Evolutionary conservation across 2,329 filamentous ascomycete species (phyloP).

Genomic region (Apiospora phragmitis): DNA sequence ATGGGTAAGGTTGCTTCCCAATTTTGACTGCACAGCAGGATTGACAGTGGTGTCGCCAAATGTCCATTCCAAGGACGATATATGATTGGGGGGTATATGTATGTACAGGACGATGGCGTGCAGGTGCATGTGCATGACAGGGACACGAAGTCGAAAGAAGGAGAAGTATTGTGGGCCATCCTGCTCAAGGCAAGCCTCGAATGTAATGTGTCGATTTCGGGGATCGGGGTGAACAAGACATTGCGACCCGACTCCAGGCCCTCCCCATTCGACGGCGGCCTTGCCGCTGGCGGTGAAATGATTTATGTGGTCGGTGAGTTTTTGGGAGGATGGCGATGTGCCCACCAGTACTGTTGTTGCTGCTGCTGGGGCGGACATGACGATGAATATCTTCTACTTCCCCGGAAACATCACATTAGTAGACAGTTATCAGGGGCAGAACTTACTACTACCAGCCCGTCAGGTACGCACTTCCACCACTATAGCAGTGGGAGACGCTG

Average conservation of each 20-base stretch:
- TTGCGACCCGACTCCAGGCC: background rate
- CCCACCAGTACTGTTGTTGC: background rate
- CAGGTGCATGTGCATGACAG: constrained; percentile 12
- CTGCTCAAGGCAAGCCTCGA: constrained; percentile 12
- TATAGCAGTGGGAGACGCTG: background rate
- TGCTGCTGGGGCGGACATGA: constrained; percentile 2
- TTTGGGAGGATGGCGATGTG: background rate
- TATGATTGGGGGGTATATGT: constrained; percentile 15
- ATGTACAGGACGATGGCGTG: constrained; percentile 13
- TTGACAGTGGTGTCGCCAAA: background rate
- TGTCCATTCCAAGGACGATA: constrained; percentile 11
- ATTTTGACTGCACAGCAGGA: constrained; percentile 4
- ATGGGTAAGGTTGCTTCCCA: constrained; percentile 5
- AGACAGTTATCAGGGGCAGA: background rate
- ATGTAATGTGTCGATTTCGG: constrained; percentile 10
- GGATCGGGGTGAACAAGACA: constrained; percentile 14
- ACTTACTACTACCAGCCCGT: background rate
- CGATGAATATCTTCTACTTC: background rate
- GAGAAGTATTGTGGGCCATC: background rate
- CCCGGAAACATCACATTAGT: constrained; percentile 10
- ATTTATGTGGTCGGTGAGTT: background rate
- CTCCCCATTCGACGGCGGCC: constrained; percentile 10
- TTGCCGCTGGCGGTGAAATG: constrained; percentile 11
- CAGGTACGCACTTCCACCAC: background rate
- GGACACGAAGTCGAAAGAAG: constrained; percentile 14